phyloP scores from a whole-genome alignment of 148 eudicot species.

The Heliosperma pusillum region DNA sequence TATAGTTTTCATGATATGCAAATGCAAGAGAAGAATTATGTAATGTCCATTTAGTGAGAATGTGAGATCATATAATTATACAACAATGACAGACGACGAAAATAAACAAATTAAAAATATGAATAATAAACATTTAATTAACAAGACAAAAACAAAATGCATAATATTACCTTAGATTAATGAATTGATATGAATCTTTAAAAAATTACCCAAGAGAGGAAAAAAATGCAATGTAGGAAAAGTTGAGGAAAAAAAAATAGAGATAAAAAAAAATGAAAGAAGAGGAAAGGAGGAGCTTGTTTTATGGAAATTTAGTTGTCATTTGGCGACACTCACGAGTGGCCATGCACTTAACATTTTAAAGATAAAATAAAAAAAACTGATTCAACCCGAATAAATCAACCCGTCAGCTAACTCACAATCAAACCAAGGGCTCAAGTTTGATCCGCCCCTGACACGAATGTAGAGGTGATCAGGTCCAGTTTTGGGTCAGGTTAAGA shows the following conservation, averaged over 20 bases:
- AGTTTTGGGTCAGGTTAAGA: too few species aligned
- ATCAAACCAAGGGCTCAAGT: too few species aligned
- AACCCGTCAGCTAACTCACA: too few species aligned
- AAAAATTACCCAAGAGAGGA: not conserved
- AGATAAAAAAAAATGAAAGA: not conserved
- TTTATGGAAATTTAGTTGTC: not conserved
- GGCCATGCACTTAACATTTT: not conserved
- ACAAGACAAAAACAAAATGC: not conserved
- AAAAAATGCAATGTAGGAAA: not conserved
- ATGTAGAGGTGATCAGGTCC: too few species aligned
- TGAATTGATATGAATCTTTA: not conserved
- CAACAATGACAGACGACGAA: not conserved
- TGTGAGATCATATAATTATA: conserved; percentile 9
- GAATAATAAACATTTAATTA: not conserved
- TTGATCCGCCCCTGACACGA: too few species aligned
- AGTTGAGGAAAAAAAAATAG: not conserved
- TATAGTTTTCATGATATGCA: not conserved
- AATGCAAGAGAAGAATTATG: not conserved
- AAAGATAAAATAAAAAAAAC: too few species aligned
- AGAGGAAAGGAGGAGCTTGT: not conserved
- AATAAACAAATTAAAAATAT: not conserved
- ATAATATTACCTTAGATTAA: not conserved
- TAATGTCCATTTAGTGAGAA: not conserved
- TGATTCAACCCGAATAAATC: too few species aligned
- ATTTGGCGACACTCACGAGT: conserved; percentile 8